Conservation (phyloP, 306 rosid species). For the Oemleria cerasiformis region DNA sequence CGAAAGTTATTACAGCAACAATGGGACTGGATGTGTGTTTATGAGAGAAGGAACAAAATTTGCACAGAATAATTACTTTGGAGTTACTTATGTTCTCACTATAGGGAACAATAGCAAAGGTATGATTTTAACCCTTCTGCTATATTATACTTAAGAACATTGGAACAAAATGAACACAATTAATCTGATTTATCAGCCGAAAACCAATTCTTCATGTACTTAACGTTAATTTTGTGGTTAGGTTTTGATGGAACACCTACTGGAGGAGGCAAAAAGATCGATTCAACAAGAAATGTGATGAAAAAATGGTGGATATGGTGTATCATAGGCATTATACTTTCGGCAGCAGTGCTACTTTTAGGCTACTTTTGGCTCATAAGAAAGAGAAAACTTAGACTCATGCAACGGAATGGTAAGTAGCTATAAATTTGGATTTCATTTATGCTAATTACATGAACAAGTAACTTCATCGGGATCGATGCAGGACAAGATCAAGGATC, state of each 20-base stretch:
- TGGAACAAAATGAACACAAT: not conserved
- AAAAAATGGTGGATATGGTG: slow-evolving; percentile 18
- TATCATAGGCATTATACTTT: not conserved
- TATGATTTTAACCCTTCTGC: not conserved
- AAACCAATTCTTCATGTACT: not conserved
- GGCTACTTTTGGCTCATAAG: slow-evolving; percentile 1
- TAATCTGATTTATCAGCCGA: not conserved
- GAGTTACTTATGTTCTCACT: not conserved
- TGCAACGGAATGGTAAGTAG: slow-evolving; percentile 12
- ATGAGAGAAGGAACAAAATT: slow-evolving; percentile 4
- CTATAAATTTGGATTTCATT: not conserved
- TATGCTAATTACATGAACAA: not conserved
- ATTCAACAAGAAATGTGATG: not conserved
- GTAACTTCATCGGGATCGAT: not conserved
- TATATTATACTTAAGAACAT: not conserved
- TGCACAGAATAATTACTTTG: not conserved
- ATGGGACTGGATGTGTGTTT: slow-evolving; percentile 26
- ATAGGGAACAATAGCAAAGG: slow-evolving; percentile 9
- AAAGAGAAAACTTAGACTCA: slow-evolving; percentile 7
- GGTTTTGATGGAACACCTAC: slow-evolving; percentile 7
- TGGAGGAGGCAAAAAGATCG: not conserved
- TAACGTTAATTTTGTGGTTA: not conserved
- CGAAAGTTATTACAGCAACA: slow-evolving; percentile 2
- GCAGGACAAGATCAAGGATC: slow-evolving; percentile 9
- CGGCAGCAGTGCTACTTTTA: slow-evolving; percentile 6